These are phyloP conservation scores for Pythium diclinum DNA, from an alignment of 352 stramenopile genomes.

Conservation along the genomic window DNA sequence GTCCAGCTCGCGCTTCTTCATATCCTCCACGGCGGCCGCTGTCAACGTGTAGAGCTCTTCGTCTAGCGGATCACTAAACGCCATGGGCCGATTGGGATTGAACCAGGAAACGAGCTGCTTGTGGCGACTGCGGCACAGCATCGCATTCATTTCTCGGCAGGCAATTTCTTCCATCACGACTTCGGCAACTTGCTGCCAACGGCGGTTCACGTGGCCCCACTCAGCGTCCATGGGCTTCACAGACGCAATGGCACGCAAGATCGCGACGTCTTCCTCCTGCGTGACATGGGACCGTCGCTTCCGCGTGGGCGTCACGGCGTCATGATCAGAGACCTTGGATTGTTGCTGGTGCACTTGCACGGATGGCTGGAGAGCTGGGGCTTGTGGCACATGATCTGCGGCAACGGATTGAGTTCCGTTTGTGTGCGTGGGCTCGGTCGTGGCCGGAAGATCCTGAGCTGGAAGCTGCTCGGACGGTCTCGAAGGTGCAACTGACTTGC, in stretches of 20 bases:
- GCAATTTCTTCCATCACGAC: slow-evolving; percentile 1
- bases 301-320: background rate
- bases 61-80: background rate
- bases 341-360: background rate
- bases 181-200: slow-evolving; percentile 15
- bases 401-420: too few relatives aligned
- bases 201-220: background rate
- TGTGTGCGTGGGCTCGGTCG: too few relatives aligned
- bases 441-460: too few relatives aligned
- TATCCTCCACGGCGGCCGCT: background rate
- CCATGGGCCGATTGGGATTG: background rate
- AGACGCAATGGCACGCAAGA: slow-evolving; percentile 12
- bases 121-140: slow-evolving; percentile 17
- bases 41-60: slow-evolving; percentile 7
- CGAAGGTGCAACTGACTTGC: too few relatives aligned
- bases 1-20: slow-evolving; percentile 1
- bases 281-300: background rate
- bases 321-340: background rate
- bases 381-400: background rate
- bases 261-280: slow-evolving; percentile 16
- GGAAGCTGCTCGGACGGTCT: too few relatives aligned
- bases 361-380: too few relatives aligned
- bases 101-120: slow-evolving; percentile 13
- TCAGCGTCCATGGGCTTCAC: slow-evolving; percentile 1
- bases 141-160: background rate